Percentiles rank a stretch among this genome's conserved stretches.
Evolutionary conservation across 2,329 filamentous ascomycete genomes (phyloP).

Genomic region (Fonsecaea pedrosoi): DNA sequence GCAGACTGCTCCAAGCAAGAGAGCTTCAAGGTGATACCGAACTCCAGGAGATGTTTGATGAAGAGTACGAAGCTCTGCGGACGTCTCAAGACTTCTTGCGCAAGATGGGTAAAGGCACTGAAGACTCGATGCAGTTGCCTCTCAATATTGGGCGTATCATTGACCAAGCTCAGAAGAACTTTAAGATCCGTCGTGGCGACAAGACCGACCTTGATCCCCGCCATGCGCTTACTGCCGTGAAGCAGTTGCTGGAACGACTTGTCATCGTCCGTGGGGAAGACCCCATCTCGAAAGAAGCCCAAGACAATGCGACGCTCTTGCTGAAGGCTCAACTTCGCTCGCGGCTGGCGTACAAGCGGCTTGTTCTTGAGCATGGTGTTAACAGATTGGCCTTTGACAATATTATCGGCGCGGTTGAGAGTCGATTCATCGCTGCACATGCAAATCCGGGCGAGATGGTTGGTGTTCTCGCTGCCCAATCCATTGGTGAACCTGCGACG

Average conservation of each 20-base stretch:
- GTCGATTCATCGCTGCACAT: slow-evolving; percentile 81
- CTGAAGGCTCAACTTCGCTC: slow-evolving; percentile 93
- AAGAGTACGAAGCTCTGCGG: slow-evolving; percentile 80
- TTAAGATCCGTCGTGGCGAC: slow-evolving; percentile 83
- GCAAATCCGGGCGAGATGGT: slow-evolving; percentile 98
- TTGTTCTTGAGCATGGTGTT: slow-evolving; percentile 83
- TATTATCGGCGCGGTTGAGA: slow-evolving; percentile 87
- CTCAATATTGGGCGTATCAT: slow-evolving; percentile 92
- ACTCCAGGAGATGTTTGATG: slow-evolving; percentile 83
- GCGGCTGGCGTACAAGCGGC: slow-evolving; percentile 86
- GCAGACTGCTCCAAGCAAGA: slow-evolving; percentile 82
- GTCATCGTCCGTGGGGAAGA: slow-evolving; percentile 87
- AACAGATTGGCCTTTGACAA: slow-evolving; percentile 93
- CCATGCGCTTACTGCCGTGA: slow-evolving; percentile 82
- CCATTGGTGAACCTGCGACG: slow-evolving; percentile 96
- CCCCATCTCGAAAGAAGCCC: slow-evolving; percentile 80
- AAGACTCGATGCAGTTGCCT: slow-evolving; percentile 75
- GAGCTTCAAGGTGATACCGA: slow-evolving; percentile 87
- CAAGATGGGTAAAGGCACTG: slow-evolving; percentile 68
- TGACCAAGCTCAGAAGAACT: slow-evolving; percentile 85
- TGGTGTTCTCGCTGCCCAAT: slow-evolving; percentile 94
- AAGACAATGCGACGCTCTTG: slow-evolving; percentile 84
- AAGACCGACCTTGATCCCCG: slow-evolving; percentile 88
- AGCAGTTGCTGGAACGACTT: slow-evolving; percentile 75
- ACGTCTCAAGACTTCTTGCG: slow-evolving; percentile 79